Evolutionary conservation across 306 rosid genomes (phyloP).

Genomic region (Fragaria nilgerrensis): DNA sequence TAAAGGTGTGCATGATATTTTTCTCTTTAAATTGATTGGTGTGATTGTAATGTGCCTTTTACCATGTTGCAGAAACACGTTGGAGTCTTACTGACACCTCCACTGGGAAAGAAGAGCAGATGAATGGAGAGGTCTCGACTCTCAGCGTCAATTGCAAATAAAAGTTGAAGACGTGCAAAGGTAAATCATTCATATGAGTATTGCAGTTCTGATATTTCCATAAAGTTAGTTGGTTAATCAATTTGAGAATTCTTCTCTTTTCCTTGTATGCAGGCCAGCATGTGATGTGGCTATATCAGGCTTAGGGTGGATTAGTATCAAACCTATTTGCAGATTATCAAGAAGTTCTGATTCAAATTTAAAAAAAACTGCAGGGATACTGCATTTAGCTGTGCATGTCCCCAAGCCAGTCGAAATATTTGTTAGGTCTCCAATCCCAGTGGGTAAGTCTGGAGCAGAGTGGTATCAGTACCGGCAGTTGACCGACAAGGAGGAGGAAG

Average conservation of each 20-base stretch:
- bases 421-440: slow-evolving; percentile 76
- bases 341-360: slow-evolving; percentile 25
- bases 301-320: too few relatives aligned
- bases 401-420: slow-evolving; percentile 84
- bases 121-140: slow-evolving; percentile 83
- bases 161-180: slow-evolving; percentile 54
- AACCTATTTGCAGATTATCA: slow-evolving; percentile 35
- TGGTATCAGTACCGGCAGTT: slow-evolving; percentile 77
- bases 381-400: slow-evolving; percentile 55
- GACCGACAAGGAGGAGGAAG: slow-evolving; percentile 71
- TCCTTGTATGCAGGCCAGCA: slow-evolving; percentile 64
- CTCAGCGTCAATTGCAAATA: slow-evolving; percentile 53
- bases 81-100: slow-evolving; percentile 83
- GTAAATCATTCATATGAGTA: slow-evolving; percentile 26
- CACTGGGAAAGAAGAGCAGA: slow-evolving; percentile 57
- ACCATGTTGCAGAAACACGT: slow-evolving; percentile 57
- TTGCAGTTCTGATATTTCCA: slow-evolving; percentile 2
- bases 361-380: slow-evolving; percentile 35
- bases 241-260: slow-evolving; percentile 12
- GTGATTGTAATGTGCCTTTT: background rate
- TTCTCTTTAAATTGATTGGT: background rate
- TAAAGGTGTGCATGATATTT: background rate
- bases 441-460: slow-evolving; percentile 71
- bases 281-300: slow-evolving; percentile 78
- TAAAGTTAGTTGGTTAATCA: background rate